phyloP scores from a whole-genome alignment of 192 early-diverging fungal species.

The Polychytrium aggregatum region DNA sequence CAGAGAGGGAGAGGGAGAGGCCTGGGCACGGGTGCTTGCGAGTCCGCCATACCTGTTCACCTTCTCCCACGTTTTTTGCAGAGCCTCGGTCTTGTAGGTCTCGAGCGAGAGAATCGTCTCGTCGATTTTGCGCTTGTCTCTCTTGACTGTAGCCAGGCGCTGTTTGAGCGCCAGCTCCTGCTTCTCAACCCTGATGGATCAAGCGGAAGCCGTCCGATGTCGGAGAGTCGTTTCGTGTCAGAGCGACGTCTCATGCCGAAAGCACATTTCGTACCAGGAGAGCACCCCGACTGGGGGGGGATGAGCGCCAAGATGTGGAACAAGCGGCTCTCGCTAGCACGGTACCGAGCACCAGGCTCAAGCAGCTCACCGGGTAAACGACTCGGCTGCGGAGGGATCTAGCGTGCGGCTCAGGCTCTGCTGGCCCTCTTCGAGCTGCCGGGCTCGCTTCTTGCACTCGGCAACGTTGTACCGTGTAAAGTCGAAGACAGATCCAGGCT shows the following conservation, averaged over 20 bases:
- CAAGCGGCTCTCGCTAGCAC: too few relatives aligned
- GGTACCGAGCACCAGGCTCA: too few relatives aligned
- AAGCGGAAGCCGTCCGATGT: too few relatives aligned
- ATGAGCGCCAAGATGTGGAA: too few relatives aligned
- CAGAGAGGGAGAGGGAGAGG: too few relatives aligned
- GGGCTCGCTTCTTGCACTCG: conserved; percentile 61
- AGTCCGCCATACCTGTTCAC: conserved; percentile 80
- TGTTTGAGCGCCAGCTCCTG: conserved; percentile 70
- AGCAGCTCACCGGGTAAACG: too few relatives aligned
- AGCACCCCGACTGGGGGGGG: too few relatives aligned
- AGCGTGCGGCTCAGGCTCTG: conserved; percentile 72
- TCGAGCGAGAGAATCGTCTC: conserved; percentile 83
- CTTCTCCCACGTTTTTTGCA: conserved; percentile 79
- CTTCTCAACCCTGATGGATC: conserved; percentile 66
- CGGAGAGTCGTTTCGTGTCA: too few relatives aligned
- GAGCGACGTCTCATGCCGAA: too few relatives aligned
- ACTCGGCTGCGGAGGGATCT: too few relatives aligned
- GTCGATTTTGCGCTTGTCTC: conserved; percentile 92
- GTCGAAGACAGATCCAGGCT: conserved; percentile 70
- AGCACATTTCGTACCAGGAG: too few relatives aligned
- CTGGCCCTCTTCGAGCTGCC: conserved; percentile 66
- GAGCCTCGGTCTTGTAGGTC: conserved; percentile 78
- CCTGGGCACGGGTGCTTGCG: too few relatives aligned
- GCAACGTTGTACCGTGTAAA: conserved; percentile 63
- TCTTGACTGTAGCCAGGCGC: conserved; percentile 79